A percentile compares a stretch with the other conserved stretches of the same genome.
Conservation (phyloP, 2,329 filamentous ascomycete genomes). For the Sporothrix inflata region DNA sequence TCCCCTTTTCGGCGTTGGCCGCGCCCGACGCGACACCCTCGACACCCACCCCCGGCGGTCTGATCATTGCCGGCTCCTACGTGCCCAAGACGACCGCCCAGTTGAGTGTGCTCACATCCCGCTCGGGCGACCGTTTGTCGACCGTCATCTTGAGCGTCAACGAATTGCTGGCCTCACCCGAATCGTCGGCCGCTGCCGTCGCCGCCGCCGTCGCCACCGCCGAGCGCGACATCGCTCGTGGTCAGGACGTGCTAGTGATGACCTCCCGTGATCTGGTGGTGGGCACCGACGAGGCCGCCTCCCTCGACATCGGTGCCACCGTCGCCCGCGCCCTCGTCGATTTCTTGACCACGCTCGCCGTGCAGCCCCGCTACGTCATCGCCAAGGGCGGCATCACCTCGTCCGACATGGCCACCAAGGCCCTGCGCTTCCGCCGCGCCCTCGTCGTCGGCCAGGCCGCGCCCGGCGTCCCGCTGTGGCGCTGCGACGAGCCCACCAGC, state of each 20-base stretch:
- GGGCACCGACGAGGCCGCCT: slow-evolving; percentile 53
- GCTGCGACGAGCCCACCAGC: slow-evolving; percentile 56
- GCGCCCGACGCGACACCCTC: neutral
- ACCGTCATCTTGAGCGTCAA: slow-evolving; percentile 54
- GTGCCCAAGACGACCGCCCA: slow-evolving; percentile 25
- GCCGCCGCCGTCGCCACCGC: slow-evolving; percentile 40
- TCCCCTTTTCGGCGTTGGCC: neutral
- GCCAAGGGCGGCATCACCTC: slow-evolving; percentile 64
- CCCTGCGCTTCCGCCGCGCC: slow-evolving; percentile 56
- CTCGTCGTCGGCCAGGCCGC: slow-evolving; percentile 61
- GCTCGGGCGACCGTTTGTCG: slow-evolving; percentile 55
- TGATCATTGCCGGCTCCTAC: slow-evolving; percentile 20
- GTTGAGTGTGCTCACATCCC: slow-evolving; percentile 49
- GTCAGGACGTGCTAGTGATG: slow-evolving; percentile 61
- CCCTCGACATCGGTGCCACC: slow-evolving; percentile 57
- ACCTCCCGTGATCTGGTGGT: slow-evolving; percentile 55
- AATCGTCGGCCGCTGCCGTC: slow-evolving; percentile 30
- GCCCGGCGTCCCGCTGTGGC: slow-evolving; percentile 61
- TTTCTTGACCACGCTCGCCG: slow-evolving; percentile 50
- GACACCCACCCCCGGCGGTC: neutral
- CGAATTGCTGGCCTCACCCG: slow-evolving; percentile 45
- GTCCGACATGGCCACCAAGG: slow-evolving; percentile 61
- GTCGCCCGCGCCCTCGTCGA: slow-evolving; percentile 56
- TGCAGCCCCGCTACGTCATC: slow-evolving; percentile 58
- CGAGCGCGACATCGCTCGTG: slow-evolving; percentile 46